Evolutionary conservation across 2,329 filamentous ascomycete species (phyloP).

Genomic region (Apiospora koreana): DNA sequence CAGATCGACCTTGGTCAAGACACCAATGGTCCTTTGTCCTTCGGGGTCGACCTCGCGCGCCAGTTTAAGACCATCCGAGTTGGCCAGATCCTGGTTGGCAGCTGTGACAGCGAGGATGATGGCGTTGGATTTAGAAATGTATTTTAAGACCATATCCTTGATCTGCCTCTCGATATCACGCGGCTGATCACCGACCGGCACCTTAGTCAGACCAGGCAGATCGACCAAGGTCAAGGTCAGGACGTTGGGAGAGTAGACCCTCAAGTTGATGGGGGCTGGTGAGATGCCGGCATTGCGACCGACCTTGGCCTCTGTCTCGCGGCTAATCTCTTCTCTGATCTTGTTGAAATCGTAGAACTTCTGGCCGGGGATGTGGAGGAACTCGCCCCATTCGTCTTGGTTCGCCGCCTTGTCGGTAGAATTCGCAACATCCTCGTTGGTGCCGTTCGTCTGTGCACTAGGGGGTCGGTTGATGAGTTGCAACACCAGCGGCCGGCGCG

Average conservation of each 20-base stretch:
- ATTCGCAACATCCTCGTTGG: slow-evolving; percentile 63
- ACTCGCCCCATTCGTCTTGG: slow-evolving; percentile 96
- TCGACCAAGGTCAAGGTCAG: slow-evolving; percentile 71
- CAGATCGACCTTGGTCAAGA: slow-evolving; percentile 50
- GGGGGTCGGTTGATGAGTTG: slow-evolving; percentile 59
- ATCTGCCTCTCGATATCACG: slow-evolving; percentile 44
- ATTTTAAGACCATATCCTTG: slow-evolving; percentile 46
- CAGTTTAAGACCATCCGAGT: slow-evolving; percentile 55
- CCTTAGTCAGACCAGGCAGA: slow-evolving; percentile 55
- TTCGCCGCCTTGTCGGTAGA: slow-evolving; percentile 87
- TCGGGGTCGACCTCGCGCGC: slow-evolving; percentile 37
- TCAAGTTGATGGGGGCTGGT: slow-evolving; percentile 92
- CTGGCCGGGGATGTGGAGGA: slow-evolving; percentile 94
- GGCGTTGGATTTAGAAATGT: slow-evolving; percentile 56
- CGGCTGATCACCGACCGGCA: slow-evolving; percentile 44
- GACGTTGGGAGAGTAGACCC: slow-evolving; percentile 98
- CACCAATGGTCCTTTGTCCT: slow-evolving; percentile 45
- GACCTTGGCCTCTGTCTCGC: slow-evolving; percentile 58
- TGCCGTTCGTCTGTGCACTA: slow-evolving; percentile 68
- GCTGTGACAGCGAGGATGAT: slow-evolving; percentile 61
- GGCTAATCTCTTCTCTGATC: slow-evolving; percentile 46
- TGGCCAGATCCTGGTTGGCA: slow-evolving; percentile 55
- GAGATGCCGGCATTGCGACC: slow-evolving; percentile 96
- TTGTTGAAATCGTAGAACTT: slow-evolving; percentile 52
- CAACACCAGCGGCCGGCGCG: slow-evolving; percentile 91